Conservation (phyloP, 805 yeast species). For the Yarrowia osloensis region DNA sequence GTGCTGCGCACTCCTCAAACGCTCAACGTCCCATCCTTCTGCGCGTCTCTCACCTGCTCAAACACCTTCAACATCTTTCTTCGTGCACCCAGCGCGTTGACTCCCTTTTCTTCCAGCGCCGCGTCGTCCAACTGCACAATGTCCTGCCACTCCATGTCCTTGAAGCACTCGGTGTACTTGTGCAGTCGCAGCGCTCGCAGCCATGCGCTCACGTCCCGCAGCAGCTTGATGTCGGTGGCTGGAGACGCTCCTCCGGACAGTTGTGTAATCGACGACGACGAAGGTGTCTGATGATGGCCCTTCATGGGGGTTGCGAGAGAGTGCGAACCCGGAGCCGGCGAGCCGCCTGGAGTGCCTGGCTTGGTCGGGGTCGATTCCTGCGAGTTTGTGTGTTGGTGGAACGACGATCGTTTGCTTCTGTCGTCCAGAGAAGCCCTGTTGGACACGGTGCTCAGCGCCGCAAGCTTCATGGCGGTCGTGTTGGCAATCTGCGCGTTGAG, state of each 20-base stretch:
- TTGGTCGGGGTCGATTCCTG: slow-evolving; percentile 11
- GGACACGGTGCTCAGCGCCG: slow-evolving; percentile 62
- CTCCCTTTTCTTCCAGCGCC: slow-evolving; percentile 75
- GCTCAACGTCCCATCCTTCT: slow-evolving; percentile 40
- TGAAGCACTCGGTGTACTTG: slow-evolving; percentile 85
- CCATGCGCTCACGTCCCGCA: slow-evolving; percentile 89
- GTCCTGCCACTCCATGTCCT: slow-evolving; percentile 74
- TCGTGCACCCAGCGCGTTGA: slow-evolving; percentile 92
- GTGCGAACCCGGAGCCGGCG: slow-evolving; percentile 10
- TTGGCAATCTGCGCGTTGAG: slow-evolving; percentile 40
- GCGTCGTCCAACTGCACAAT: slow-evolving; percentile 70
- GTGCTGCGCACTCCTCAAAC: neutral
- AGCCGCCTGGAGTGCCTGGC: slow-evolving; percentile 22
- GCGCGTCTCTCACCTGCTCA: slow-evolving; percentile 68
- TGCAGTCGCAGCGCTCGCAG: slow-evolving; percentile 84
- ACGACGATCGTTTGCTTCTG: slow-evolving; percentile 11
- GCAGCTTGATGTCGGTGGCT: slow-evolving; percentile 38
- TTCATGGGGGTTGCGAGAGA: slow-evolving; percentile 16
- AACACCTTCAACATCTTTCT: slow-evolving; percentile 91
- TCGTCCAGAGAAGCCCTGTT: slow-evolving; percentile 35
- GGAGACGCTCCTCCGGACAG: slow-evolving; percentile 36
- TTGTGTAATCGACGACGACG: slow-evolving; percentile 3
- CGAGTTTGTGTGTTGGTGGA: slow-evolving; percentile 10
- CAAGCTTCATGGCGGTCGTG: slow-evolving; percentile 54
- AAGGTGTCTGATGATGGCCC: slow-evolving; percentile 5